Conservation (phyloP, 331 rosid species). For the Rosa hybrid region DNA sequence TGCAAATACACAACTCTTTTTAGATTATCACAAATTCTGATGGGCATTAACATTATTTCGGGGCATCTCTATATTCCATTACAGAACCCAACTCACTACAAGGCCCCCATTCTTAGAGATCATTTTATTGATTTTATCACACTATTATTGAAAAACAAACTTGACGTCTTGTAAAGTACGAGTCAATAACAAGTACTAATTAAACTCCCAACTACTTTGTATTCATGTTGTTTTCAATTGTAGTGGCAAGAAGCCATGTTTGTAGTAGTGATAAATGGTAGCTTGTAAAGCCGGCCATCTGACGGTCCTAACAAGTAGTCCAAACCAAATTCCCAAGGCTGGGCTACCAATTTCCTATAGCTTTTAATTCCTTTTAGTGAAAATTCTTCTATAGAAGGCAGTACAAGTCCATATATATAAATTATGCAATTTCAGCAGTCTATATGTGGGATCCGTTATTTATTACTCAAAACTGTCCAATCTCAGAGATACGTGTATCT, state of each 20-base stretch:
- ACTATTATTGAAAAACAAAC: neutral
- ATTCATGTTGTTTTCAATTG: neutral
- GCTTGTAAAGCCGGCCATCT: neutral
- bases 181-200: neutral
- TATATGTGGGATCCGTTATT: too few species aligned
- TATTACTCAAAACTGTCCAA: too few species aligned
- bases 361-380: neutral
- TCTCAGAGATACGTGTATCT: too few species aligned
- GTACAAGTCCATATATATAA: too few species aligned
- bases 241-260: neutral
- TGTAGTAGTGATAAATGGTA: neutral
- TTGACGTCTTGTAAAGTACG: neutral
- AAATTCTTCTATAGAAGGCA: too few species aligned
- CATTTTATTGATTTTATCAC: neutral
- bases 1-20: neutral
- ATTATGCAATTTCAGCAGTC: too few species aligned
- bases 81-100: neutral
- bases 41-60: neutral
- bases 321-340: neutral
- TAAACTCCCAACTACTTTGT: neutral
- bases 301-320: constrained; percentile 3
- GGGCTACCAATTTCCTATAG: neutral
- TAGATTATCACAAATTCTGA: neutral
- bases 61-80: neutral
- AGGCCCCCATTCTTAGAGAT: neutral